A percentile compares a stretch with the other conserved stretches of the same genome.
Conservation (phyloP, 768 basidiomycete genomes). For the Mycena maculata region DNA sequence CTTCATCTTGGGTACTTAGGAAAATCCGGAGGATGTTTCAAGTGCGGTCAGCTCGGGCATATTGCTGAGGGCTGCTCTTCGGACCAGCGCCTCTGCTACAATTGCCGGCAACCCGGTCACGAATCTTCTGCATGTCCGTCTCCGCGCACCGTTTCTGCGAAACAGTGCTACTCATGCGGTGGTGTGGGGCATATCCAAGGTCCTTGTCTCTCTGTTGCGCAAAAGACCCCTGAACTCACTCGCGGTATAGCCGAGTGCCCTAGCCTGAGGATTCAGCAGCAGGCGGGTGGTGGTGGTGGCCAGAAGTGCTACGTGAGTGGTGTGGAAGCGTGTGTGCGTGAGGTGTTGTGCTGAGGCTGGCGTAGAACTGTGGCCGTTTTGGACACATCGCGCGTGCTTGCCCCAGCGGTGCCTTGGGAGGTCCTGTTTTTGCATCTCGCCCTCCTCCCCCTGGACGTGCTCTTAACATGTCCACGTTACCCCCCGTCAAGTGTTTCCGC, state of each 20-base stretch:
- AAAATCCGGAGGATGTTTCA: too few species aligned
- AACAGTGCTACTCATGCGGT: slow-evolving; percentile 92
- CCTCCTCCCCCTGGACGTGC: slow-evolving; percentile 79
- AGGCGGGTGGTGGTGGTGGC: slow-evolving; percentile 59
- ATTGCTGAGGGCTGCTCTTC: slow-evolving; percentile 93
- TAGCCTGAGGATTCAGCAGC: slow-evolving; percentile 75
- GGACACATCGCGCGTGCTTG: slow-evolving; percentile 87
- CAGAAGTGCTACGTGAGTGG: slow-evolving; percentile 87
- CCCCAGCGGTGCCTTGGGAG: slow-evolving; percentile 60
- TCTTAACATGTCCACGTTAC: slow-evolving; percentile 80
- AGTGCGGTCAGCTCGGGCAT: slow-evolving; percentile 84
- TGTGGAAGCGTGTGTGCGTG: slow-evolving; percentile 8
- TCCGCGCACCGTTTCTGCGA: slow-evolving; percentile 83
- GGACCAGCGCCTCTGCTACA: slow-evolving; percentile 91
- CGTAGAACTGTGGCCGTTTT: slow-evolving; percentile 81
- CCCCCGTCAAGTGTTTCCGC: slow-evolving; percentile 89
- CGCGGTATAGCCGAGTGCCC: slow-evolving; percentile 77
- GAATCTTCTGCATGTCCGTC: slow-evolving; percentile 90
- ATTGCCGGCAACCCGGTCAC: slow-evolving; percentile 94
- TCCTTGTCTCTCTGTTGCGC: slow-evolving; percentile 24
- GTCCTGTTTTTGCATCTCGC: slow-evolving; percentile 68
- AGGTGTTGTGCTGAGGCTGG: slow-evolving; percentile 26
- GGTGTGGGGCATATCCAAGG: slow-evolving; percentile 86
- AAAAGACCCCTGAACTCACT: slow-evolving; percentile 5
- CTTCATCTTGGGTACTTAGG: too few species aligned